Evolutionary conservation across 805 yeast genomes (phyloP).

Genomic region (Ascoidea rubescens): DNA sequence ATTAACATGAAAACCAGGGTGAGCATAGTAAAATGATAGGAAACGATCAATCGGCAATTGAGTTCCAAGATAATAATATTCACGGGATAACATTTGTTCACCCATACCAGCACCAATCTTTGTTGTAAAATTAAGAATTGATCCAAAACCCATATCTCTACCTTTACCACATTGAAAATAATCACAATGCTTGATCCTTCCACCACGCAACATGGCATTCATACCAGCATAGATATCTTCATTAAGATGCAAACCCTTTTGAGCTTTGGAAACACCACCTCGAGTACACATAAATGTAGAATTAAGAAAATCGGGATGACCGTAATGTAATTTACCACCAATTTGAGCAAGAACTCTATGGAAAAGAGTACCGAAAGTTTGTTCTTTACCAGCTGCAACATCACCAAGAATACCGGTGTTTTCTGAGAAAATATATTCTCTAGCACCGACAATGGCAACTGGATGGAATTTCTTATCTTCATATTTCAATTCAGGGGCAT

Average conservation of each 20-base stretch:
- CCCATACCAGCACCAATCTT: constrained; percentile 93
- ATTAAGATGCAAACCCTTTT: constrained; percentile 72
- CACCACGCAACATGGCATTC: constrained; percentile 74
- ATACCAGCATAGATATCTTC: constrained; percentile 87
- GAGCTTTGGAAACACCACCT: constrained; percentile 84
- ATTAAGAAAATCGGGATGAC: constrained; percentile 79
- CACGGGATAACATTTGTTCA: constrained; percentile 77
- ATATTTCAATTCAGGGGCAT: constrained; percentile 57
- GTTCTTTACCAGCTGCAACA: constrained; percentile 86
- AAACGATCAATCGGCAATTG: constrained; percentile 71
- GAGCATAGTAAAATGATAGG: constrained; percentile 75
- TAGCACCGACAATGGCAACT: constrained; percentile 77
- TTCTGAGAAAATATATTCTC: constrained; percentile 80
- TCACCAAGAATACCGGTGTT: constrained; percentile 79
- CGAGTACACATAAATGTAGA: constrained; percentile 68
- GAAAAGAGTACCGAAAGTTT: constrained; percentile 74
- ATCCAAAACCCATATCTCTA: constrained; percentile 78
- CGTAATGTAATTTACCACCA: constrained; percentile 80
- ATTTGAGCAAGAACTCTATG: constrained; percentile 75
- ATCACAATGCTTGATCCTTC: constrained; percentile 78
- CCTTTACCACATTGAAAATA: constrained; percentile 87
- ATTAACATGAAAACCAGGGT: constrained; percentile 77
- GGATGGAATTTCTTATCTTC: constrained; percentile 43
- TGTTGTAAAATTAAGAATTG: constrained; percentile 73
- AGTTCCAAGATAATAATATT: constrained; percentile 69